Evolutionary conservation across 2,329 filamentous ascomycete species (phyloP).

Genomic region (Botryotinia narcissicola): DNA sequence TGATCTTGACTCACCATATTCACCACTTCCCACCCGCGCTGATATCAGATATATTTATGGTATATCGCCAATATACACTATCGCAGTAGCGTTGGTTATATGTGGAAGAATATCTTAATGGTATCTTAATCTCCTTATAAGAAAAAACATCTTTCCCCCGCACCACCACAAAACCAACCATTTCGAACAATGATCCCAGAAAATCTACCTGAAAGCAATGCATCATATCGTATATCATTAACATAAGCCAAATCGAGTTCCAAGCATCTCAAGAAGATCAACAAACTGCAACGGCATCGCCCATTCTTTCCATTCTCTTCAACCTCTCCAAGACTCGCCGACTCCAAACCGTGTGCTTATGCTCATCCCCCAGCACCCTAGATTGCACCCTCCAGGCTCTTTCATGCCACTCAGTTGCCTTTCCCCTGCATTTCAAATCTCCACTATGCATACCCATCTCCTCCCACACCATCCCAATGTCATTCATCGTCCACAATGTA

Average conservation of each 20-base stretch:
- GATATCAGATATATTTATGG: accelerated
- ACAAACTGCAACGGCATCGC: not conserved
- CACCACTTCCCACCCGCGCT: not conserved
- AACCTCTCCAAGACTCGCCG: not conserved
- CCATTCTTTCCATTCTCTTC: not conserved
- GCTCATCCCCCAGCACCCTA: not conserved
- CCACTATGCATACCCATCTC: not conserved
- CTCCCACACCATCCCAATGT: conserved; percentile 12
- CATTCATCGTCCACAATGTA: conserved; percentile 19
- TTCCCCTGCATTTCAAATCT: not conserved
- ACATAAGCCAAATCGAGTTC: too few relatives aligned
- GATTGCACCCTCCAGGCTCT: not conserved
- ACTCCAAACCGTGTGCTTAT: conserved; percentile 5
- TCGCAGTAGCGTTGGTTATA: accelerated
- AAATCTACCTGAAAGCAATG: too few relatives aligned
- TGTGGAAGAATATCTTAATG: accelerated
- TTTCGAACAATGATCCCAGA: not conserved
- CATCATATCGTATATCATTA: too few relatives aligned
- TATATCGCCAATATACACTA: accelerated
- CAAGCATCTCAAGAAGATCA: accelerated
- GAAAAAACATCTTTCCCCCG: not conserved
- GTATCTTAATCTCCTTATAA: not conserved
- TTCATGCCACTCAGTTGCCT: not conserved
- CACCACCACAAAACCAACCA: too few relatives aligned
- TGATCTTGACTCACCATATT: not conserved